Evolutionary conservation across 768 basidiomycete species (phyloP), one percentile per base, ranked within the genome.

Genomic region (Leccinum incarnatum): DNA sequence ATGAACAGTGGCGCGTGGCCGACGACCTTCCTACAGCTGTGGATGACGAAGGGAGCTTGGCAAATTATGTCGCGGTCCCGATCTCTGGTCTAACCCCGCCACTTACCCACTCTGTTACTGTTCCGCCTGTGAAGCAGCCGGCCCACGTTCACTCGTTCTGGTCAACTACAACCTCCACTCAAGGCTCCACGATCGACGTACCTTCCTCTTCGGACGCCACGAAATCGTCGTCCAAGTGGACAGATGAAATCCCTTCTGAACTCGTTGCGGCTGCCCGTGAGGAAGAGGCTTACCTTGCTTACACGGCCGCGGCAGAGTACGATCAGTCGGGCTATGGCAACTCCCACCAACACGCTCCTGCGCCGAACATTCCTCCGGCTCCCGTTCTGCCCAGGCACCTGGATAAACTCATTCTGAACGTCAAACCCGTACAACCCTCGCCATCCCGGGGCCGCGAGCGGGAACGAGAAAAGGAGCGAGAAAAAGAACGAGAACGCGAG

Each of bases 371-470:
- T 60, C 95, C 95, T 2, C 87, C 88, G 21, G 95, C 97, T 2
- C 95, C 97, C 1, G 78, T 81, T 2, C 80, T 98, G 47, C 97
- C 97, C 0, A 78, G 95, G 1, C 93, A 98, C 67, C 78, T 99
- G 45, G 95, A 98, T 68, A 95, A 94, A 67, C 86, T 97, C 51
- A 97, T 98, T 58, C 75, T 99, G 60, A 98, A 98, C 58, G 70
- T 72, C 10, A 74, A 65, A 65, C 72, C 51, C 32, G 74, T 63
- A 37, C 72, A 64, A 57, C 69, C 67, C 67, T 79, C 64, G 63
- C 74, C 60, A 23, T 64, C 58, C 61, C 55, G 70, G 65, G 60
- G 74, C 48, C 64, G 75, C 37, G 64, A 76, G 66, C 57, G 77
- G 68, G 59, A 75, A 67, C 58, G 75, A 67, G 70, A 72, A 58